Conservation (phyloP, 768 basidiomycete species). For the Suillus clintonianus region DNA sequence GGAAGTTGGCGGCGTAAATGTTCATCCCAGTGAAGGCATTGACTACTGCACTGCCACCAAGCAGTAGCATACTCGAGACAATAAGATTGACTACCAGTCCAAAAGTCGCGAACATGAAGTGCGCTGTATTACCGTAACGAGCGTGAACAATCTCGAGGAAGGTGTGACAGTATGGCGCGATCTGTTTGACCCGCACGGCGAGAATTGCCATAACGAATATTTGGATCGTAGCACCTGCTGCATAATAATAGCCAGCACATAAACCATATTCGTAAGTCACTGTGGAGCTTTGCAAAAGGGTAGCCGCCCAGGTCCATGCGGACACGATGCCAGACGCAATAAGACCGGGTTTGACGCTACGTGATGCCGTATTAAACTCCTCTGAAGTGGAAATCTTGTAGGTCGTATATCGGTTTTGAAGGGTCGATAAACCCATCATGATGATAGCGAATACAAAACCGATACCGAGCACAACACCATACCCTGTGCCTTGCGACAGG, state of each 20-base stretch:
- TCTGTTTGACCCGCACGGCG: slow-evolving; percentile 32
- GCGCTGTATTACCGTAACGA: slow-evolving; percentile 29
- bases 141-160: slow-evolving; percentile 38
- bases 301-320: slow-evolving; percentile 34
- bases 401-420: slow-evolving; percentile 28
- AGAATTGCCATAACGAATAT: slow-evolving; percentile 27
- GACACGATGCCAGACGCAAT: slow-evolving; percentile 25
- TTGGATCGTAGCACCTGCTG: slow-evolving; percentile 28
- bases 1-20: slow-evolving; percentile 38
- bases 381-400: slow-evolving; percentile 27
- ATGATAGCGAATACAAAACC: slow-evolving; percentile 29
- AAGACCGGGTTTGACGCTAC: slow-evolving; percentile 17
- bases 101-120: slow-evolving; percentile 27
- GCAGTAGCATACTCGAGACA: slow-evolving; percentile 36
- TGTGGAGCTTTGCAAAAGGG: slow-evolving; percentile 29
- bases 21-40: slow-evolving; percentile 43
- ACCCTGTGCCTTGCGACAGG: slow-evolving; percentile 27
- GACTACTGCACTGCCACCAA: slow-evolving; percentile 41
- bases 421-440: slow-evolving; percentile 28
- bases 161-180: slow-evolving; percentile 36
- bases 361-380: slow-evolving; percentile 32
- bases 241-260: slow-evolving; percentile 28
- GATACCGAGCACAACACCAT: slow-evolving; percentile 32
- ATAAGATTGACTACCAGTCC: slow-evolving; percentile 28
- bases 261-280: slow-evolving; percentile 33